Evolutionary conservation across 1,139 yeast genomes (phyloP).

Genomic region (Blastobotrys niveus): DNA sequence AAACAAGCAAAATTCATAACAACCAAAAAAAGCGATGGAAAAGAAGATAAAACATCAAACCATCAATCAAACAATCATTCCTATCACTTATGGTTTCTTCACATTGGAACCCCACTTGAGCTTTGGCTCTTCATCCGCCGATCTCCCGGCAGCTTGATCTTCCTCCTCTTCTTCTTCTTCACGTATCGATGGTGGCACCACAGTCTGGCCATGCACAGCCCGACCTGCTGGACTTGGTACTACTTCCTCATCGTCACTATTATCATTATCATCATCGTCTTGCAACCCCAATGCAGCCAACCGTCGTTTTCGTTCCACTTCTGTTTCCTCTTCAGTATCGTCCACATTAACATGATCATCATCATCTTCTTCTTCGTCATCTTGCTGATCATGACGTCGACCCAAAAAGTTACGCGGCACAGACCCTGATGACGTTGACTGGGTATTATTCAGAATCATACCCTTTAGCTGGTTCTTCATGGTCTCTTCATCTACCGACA

Average conservation of each 20-base stretch:
- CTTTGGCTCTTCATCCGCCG: too few species aligned
- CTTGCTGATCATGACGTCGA: constrained; percentile 16
- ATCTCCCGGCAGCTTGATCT: constrained; percentile 11
- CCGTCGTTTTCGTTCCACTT: constrained; percentile 66
- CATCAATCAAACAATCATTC: background rate
- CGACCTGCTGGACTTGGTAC: background rate
- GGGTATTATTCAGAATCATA: constrained; percentile 19
- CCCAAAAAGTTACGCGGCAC: constrained; percentile 22
- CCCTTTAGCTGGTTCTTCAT: constrained; percentile 25
- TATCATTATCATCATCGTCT: constrained; percentile 32
- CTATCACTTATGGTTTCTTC: too few species aligned
- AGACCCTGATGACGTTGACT: background rate
- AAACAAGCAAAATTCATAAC: too few species aligned
- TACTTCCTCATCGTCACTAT: constrained; percentile 25
- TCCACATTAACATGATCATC: constrained; percentile 21
- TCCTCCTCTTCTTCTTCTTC: constrained; percentile 25
- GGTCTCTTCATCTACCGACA: constrained; percentile 22
- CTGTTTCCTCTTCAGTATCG: constrained; percentile 31
- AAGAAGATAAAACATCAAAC: too few species aligned
- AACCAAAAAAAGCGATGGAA: too few species aligned
- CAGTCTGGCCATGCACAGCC: background rate
- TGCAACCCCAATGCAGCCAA: constrained; percentile 74
- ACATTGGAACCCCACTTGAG: constrained; percentile 23
- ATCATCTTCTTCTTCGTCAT: constrained; percentile 23
- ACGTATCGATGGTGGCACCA: constrained; percentile 11